Evolutionary conservation across 768 basidiomycete species (phyloP).

Genomic region (Leucocoprinus birnbaumii): DNA sequence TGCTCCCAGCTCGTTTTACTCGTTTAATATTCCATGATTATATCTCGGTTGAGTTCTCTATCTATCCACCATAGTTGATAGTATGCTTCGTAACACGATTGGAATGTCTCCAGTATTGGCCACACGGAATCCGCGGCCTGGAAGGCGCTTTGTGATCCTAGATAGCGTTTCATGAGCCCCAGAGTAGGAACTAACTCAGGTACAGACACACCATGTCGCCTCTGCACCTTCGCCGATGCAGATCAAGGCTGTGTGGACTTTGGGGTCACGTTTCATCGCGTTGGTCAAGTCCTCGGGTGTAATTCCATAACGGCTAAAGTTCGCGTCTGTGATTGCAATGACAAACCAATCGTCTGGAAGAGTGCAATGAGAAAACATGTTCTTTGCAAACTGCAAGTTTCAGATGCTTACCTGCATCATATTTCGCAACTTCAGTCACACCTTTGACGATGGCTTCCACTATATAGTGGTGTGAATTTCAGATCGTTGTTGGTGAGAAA

Average conservation of each 20-base stretch:
- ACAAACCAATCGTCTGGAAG: constrained; percentile 65
- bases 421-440: constrained; percentile 56
- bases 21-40: no score
- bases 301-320: constrained; percentile 62
- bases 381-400: no score
- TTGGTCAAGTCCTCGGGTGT: constrained; percentile 54
- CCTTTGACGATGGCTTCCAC: constrained; percentile 67
- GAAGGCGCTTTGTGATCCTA: constrained; percentile 63
- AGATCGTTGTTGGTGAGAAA: constrained; percentile 6
- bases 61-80: constrained; percentile 51
- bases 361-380: not conserved
- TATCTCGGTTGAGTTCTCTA: no score
- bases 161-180: not conserved
- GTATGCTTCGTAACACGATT: constrained; percentile 56
- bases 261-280: constrained; percentile 57
- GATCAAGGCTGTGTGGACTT: constrained; percentile 64
- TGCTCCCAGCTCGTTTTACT: no score
- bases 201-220: constrained; percentile 45
- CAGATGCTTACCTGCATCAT: constrained; percentile 46
- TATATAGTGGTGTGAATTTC: constrained; percentile 18
- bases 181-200: not conserved
- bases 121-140: constrained; percentile 58
- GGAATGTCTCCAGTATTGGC: constrained; percentile 63
- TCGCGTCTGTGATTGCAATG: constrained; percentile 69
- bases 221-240: constrained; percentile 72